Evolutionary conservation across 2,329 filamentous ascomycete genomes (phyloP).

Genomic region (Magnaporthales sp.): DNA sequence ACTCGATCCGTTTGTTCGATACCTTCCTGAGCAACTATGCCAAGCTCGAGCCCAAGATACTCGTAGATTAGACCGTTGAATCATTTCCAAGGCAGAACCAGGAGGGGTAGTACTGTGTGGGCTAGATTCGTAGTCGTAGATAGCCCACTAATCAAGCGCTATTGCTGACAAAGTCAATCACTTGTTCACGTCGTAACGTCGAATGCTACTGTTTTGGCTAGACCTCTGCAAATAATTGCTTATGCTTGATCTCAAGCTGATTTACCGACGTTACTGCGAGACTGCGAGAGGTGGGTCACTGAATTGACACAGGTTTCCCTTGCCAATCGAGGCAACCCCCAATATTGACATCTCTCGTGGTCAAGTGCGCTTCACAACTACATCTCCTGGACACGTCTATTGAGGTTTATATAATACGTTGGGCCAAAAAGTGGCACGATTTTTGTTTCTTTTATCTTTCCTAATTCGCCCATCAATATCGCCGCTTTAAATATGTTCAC

Average conservation of each 20-base stretch:
- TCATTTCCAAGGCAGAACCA: not conserved
- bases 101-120: not conserved
- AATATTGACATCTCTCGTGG: not conserved
- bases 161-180: not conserved
- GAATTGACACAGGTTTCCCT: not conserved
- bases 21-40: constrained; percentile 82
- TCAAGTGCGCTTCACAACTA: not conserved
- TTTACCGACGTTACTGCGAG: not conserved
- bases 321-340: not conserved
- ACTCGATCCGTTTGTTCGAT: constrained; percentile 78
- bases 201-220: not conserved
- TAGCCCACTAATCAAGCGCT: not conserved
- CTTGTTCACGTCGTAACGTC: too few species aligned
- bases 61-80: constrained; percentile 61
- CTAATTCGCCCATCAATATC: not conserved
- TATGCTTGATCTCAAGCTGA: not conserved
- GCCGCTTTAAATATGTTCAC: not conserved
- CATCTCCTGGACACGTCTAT: not conserved
- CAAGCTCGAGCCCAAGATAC: constrained; percentile 71
- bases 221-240: not conserved
- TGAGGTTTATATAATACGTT: not conserved
- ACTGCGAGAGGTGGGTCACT: not conserved
- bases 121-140: not conserved
- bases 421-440: not conserved
- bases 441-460: constrained; percentile 1